Percentiles rank a stretch among this genome's conserved stretches.
Evolutionary conservation across 2,329 filamentous ascomycete genomes (phyloP).

Genomic region (Endocalyx cinctus): DNA sequence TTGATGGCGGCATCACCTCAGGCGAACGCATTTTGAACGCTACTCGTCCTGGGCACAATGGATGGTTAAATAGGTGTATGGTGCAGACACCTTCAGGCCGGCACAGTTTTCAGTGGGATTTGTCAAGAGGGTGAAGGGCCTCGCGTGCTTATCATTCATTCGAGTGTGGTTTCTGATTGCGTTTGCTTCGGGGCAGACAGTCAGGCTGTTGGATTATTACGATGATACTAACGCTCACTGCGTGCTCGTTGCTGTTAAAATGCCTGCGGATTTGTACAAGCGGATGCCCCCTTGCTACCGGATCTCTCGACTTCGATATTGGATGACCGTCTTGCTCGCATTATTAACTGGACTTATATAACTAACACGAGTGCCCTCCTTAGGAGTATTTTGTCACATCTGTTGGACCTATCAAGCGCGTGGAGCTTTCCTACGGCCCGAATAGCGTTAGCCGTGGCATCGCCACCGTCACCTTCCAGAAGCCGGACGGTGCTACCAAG

Average conservation of each 20-base stretch:
- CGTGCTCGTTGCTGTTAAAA: slow-evolving; percentile 55
- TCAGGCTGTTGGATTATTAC: too few relatives aligned
- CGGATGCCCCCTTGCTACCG: slow-evolving; percentile 15
- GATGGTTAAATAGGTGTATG: too few relatives aligned
- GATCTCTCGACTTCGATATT: slow-evolving; percentile 20
- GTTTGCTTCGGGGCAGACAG: too few relatives aligned
- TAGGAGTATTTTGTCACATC: slow-evolving; percentile 96
- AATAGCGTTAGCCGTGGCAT: slow-evolving; percentile 88
- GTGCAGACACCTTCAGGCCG: too few relatives aligned
- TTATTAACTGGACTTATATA: slow-evolving; percentile 37
- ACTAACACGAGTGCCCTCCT: slow-evolving; percentile 64
- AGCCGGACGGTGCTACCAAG: slow-evolving; percentile 75
- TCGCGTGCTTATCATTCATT: too few relatives aligned
- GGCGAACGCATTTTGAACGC: background rate
- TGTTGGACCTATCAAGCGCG: slow-evolving; percentile 85
- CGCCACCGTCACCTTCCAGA: slow-evolving; percentile 82
- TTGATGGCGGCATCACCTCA: background rate
- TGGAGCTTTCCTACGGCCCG: slow-evolving; percentile 88
- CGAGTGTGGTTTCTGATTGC: too few relatives aligned
- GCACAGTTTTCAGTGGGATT: too few relatives aligned
- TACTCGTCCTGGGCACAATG: too few relatives aligned
- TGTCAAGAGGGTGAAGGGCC: too few relatives aligned
- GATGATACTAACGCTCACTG: slow-evolving; percentile 51
- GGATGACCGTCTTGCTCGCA: slow-evolving; percentile 22
- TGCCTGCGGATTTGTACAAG: slow-evolving; percentile 17